A percentile compares a stretch with the other conserved stretches of the same genome.
These are phyloP conservation scores for Ajuga reptans DNA, from an alignment of 305 asterid species.

Conservation along the genomic window DNA sequence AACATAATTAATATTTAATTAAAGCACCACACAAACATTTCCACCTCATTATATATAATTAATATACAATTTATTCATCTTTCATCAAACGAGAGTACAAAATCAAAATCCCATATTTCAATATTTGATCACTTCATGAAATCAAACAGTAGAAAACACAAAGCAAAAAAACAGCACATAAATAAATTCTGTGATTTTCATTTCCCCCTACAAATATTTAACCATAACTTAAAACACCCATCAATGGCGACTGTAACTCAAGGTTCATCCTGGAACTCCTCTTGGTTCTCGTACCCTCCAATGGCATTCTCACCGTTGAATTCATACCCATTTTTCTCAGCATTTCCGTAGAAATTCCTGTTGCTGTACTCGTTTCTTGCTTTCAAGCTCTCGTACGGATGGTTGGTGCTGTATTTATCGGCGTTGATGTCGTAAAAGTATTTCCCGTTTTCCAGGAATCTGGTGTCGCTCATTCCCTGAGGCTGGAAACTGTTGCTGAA, in stretches of 20 bases:
- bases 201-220: neutral
- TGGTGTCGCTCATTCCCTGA: slow-evolving; percentile 75
- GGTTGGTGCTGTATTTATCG: slow-evolving; percentile 33
- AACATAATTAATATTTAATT: slow-evolving; percentile 7
- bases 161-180: slow-evolving; percentile 5
- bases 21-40: neutral
- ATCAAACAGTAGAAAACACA: neutral
- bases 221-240: slow-evolving; percentile 18
- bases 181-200: slow-evolving; percentile 24
- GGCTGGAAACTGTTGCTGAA: slow-evolving; percentile 22
- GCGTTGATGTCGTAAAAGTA: slow-evolving; percentile 37
- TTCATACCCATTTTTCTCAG: neutral
- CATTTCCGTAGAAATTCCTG: slow-evolving; percentile 17
- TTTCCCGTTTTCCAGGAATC: slow-evolving; percentile 47
- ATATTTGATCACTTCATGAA: neutral
- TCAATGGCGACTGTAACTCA: slow-evolving; percentile 16
- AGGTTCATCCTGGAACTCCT: slow-evolving; percentile 29
- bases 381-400: slow-evolving; percentile 36
- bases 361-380: slow-evolving; percentile 20
- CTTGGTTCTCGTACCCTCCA: slow-evolving; percentile 25
- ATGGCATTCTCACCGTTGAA: slow-evolving; percentile 12
- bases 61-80: slow-evolving; percentile 29
- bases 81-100: slow-evolving; percentile 11
- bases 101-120: slow-evolving; percentile 19
- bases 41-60: neutral